Percentiles rank a stretch among this genome's conserved stretches.
Conservation (phyloP, 2,329 filamentous ascomycete species). For the Fusarium subglutinans region DNA sequence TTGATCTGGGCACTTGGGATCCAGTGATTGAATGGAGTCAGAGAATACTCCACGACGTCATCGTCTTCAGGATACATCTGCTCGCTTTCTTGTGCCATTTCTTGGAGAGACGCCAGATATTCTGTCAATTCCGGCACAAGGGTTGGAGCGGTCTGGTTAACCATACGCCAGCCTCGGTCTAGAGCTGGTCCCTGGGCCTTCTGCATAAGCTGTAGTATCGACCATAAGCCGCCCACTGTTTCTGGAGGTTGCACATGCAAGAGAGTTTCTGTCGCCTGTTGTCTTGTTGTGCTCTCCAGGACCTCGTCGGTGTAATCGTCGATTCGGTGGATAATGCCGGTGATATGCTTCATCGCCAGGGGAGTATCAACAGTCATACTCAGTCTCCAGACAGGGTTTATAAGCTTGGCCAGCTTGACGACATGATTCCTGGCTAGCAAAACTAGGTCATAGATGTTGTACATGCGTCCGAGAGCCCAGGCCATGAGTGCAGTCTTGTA, state of each 20-base stretch:
- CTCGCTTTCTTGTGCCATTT: neutral
- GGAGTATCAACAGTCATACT: neutral
- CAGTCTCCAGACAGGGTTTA: neutral
- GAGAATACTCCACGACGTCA: neutral
- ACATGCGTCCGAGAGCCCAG: neutral
- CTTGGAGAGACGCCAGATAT: neutral
- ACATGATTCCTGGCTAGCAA: neutral
- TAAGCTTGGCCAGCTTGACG: neutral
- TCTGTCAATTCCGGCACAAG: neutral
- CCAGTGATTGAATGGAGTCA: neutral
- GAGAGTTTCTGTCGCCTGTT: neutral
- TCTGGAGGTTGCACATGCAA: neutral
- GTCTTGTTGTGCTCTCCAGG: neutral
- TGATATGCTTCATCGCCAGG: neutral
- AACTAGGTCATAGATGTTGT: neutral
- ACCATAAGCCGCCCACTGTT: neutral
- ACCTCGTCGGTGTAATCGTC: neutral
- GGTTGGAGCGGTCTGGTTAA: neutral
- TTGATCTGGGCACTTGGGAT: neutral
- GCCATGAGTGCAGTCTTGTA: neutral
- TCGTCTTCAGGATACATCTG: rapidly evolving
- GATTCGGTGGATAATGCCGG: neutral
- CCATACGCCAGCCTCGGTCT: neutral
- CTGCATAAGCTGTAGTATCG: neutral
- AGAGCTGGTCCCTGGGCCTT: neutral